A percentile compares a stretch with the other conserved stretches of the same genome.
Evolutionary conservation across 495 filamentous ascomycete genomes (phyloP).

Genomic region (Sordaria brevicollis): DNA sequence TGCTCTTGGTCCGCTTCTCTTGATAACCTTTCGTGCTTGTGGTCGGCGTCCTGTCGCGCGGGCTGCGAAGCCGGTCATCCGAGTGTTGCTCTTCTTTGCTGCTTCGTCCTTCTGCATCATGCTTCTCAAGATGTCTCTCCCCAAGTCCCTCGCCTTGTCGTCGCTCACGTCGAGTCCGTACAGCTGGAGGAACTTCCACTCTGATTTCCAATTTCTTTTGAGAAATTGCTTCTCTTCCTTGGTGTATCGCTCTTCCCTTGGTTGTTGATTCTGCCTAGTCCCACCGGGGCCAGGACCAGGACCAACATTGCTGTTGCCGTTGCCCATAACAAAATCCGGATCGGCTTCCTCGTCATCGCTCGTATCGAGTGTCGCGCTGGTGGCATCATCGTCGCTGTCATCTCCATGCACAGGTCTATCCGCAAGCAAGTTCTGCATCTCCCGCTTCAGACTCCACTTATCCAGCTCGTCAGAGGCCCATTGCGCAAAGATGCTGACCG

Average conservation of each 20-base stretch:
- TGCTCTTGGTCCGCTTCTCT: background rate
- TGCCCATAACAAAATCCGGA: background rate
- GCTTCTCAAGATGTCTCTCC: background rate
- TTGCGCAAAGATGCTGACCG: background rate
- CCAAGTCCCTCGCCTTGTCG: background rate
- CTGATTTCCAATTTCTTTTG: background rate
- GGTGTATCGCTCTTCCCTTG: background rate
- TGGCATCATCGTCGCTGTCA: background rate
- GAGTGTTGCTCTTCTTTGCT: background rate
- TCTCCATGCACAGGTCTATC: background rate
- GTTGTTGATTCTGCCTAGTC: background rate
- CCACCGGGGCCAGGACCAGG: background rate
- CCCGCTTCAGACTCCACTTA: background rate
- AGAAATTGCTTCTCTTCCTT: background rate
- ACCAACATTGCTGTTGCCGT: background rate
- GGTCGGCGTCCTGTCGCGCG: background rate
- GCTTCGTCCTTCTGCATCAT: background rate
- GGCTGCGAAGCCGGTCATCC: background rate
- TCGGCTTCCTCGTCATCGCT: background rate
- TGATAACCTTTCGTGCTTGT: background rate
- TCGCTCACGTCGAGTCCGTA: background rate
- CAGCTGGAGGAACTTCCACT: background rate
- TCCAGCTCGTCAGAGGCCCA: background rate
- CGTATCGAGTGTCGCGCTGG: background rate
- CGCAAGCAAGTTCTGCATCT: background rate